Base-by-base conservation (phyloP, 306 rosid species). In the Vigna unguiculata region DNA sequence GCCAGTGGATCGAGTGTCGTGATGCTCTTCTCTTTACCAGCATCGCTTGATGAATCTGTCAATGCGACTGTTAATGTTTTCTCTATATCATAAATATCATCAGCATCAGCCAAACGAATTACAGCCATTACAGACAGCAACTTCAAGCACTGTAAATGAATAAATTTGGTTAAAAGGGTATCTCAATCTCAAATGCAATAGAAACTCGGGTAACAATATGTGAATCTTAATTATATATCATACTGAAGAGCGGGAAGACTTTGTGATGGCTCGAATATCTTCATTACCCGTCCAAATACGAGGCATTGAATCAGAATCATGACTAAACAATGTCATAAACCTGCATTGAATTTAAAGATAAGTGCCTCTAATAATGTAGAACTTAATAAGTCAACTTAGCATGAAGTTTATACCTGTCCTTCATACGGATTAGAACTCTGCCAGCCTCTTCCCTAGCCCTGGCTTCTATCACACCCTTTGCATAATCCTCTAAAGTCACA, bases 261-360 rank as follows among this genome's bases (percentile, higher is more conserved):
- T 93, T 67, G 97, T 93, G 72, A 93, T 93, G 76, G 91, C 88
- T 76, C 96, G 85, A 57, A 93, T 86, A 79, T 93, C 93, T 78
- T 93, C 98, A 5, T 85, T 88, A 71, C 91, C 98, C 10, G 91
- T 91, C 98, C 98, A 93, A 80, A 93, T 79, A 36, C 98, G 96
- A 49, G 98, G 98, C 93, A 93, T 91, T 60, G 98, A 93, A 78
- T 93, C 98, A 48, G 96, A 77, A 76, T 93, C 97, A 66, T 88
- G 97, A 79, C 90, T 87, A 85, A 93, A 93, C 83, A 93, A 69
- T 11, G 89, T 85, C 22, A 89, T 40, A 75, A 93, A 93, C 93
- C 98, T 91, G 88, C 75, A 69, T 25, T 65, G n/a, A 83, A 71
- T 79, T 81, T 71, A 63, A 61, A 69, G 72, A 61, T 78, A 59